Percentiles rank a stretch among this genome's conserved stretches.
phyloP scores from a whole-genome alignment of 805 yeast species.

The Hanseniaspora jakobsenii region DNA sequence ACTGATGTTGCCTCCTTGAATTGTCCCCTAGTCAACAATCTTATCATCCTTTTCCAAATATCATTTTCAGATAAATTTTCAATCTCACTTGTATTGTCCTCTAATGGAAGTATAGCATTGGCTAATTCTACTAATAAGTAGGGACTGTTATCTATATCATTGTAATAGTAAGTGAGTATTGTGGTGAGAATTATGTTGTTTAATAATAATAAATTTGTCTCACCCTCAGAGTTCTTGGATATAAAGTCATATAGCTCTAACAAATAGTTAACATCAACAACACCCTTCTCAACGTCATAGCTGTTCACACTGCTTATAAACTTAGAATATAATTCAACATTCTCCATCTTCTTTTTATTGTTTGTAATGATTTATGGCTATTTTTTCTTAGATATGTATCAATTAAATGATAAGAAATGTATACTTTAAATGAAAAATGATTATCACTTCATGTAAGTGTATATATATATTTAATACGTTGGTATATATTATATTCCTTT shows the following conservation, averaged over 20 bases:
- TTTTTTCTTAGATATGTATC: too few species aligned
- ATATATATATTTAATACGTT: too few species aligned
- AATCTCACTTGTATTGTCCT: not conserved
- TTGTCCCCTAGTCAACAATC: not conserved
- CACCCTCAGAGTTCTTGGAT: not conserved
- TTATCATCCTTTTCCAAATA: constrained; percentile 5
- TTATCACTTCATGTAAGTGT: too few species aligned
- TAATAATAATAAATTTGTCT: constrained; percentile 7
- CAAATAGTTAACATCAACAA: constrained; percentile 17
- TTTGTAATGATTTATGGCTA: too few species aligned
- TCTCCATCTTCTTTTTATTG: not conserved
- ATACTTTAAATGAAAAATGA: too few species aligned
- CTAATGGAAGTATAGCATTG: constrained; percentile 4
- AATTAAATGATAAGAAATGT: too few species aligned
- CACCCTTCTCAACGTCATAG: constrained; percentile 14
- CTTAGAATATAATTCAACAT: not conserved
- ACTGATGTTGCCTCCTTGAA: not conserved
- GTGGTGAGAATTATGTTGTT: constrained; percentile 8
- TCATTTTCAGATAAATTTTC: not conserved
- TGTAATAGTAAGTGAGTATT: constrained; percentile 5
- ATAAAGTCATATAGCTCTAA: constrained; percentile 18
- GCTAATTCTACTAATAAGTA: not conserved
- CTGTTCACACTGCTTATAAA: not conserved
- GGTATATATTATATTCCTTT: too few species aligned
- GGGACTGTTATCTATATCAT: constrained; percentile 1